Evolutionary conservation across 192 early-diverging fungal genomes (phyloP).

Genomic region (Coemansia reversa): DNA sequence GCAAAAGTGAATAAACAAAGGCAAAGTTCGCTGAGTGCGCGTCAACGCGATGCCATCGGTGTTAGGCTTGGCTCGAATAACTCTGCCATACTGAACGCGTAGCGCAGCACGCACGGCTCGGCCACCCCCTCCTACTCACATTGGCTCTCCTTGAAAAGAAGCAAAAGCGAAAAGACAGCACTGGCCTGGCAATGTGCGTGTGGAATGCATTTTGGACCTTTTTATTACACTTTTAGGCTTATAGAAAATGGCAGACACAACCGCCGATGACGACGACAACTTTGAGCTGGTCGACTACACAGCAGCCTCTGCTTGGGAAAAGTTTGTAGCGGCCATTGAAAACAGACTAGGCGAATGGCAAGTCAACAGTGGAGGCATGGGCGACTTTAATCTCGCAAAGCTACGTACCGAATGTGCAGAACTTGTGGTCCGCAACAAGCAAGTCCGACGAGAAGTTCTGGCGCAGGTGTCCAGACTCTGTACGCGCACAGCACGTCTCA

Average conservation of each 20-base stretch:
- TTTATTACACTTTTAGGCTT: not conserved
- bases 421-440: slow-evolving; percentile 28
- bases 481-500: slow-evolving; percentile 19
- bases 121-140: no score
- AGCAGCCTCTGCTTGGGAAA: slow-evolving; percentile 67
- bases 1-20: not conserved
- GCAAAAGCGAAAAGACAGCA: no score
- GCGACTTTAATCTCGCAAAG: slow-evolving; percentile 50
- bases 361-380: slow-evolving; percentile 56
- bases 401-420: slow-evolving; percentile 24
- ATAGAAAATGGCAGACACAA: slow-evolving; percentile 23
- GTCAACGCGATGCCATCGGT: no score
- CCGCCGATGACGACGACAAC: slow-evolving; percentile 61
- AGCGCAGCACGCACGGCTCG: no score
- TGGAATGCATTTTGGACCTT: not conserved
- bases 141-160: no score
- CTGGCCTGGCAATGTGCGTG: no score
- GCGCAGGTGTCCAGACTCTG: slow-evolving; percentile 40
- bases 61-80: no score
- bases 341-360: slow-evolving; percentile 59
- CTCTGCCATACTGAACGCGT: no score
- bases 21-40: not conserved
- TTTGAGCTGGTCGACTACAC: slow-evolving; percentile 79
- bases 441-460: slow-evolving; percentile 29
- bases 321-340: slow-evolving; percentile 64